Conservation (phyloP, 441 rosid species). For the Adansonia grandidieri region DNA sequence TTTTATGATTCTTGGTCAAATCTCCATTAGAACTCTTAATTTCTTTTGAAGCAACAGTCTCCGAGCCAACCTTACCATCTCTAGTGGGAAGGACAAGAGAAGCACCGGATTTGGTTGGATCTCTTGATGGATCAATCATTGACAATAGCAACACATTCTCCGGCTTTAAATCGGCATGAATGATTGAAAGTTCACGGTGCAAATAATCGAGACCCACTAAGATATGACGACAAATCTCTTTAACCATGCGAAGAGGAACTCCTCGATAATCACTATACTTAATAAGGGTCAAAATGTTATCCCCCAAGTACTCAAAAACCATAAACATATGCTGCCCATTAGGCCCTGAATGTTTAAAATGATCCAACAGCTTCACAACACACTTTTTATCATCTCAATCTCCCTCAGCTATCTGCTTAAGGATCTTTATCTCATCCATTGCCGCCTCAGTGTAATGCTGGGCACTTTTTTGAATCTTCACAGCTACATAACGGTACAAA, state of each 20-base stretch:
- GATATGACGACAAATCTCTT: constrained; percentile 59
- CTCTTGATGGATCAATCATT: constrained; percentile 61
- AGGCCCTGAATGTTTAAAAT: constrained; percentile 81
- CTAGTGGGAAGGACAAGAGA: constrained; percentile 52
- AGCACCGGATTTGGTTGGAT: constrained; percentile 52
- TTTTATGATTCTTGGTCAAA: constrained; percentile 73
- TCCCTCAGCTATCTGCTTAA: constrained; percentile 70
- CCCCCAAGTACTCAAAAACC: constrained; percentile 83
- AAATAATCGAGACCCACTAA: constrained; percentile 72
- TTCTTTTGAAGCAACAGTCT: constrained; percentile 40
- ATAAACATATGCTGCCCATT: constrained; percentile 79
- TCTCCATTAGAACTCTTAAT: constrained; percentile 52
- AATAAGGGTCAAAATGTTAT: constrained; percentile 74
- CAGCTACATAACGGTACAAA: constrained; percentile 74
- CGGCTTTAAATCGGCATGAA: constrained; percentile 82
- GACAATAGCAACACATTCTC: constrained; percentile 72
- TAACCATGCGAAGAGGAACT: constrained; percentile 57
- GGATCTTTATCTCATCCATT: constrained; percentile 77
- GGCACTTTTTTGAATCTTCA: constrained; percentile 83
- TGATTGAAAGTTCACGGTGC: constrained; percentile 63
- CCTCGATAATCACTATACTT: constrained; percentile 75
- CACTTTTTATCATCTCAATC: constrained; percentile 59
- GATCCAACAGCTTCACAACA: constrained; percentile 81
- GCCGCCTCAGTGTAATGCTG: constrained; percentile 82
- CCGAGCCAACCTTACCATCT: constrained; percentile 45